Evolutionary conservation across 2,329 filamentous ascomycete species (phyloP).

Genomic region (Phaeosphaeriaceae sp.): DNA sequence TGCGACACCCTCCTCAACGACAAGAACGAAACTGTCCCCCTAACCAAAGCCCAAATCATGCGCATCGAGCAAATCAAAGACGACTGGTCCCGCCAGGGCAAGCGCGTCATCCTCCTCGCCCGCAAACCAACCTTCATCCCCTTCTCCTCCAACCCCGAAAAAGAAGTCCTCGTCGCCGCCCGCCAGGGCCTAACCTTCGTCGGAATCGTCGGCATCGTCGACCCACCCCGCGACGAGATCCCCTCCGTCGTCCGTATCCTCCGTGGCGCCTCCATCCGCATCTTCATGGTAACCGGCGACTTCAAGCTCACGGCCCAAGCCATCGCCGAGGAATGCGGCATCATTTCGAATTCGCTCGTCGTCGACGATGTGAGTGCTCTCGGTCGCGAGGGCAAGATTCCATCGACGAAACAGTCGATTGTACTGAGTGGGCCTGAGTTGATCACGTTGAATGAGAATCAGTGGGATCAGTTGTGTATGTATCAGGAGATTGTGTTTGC

Average conservation of each 20-base stretch:
- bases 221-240: constrained; percentile 66
- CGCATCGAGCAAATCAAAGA: constrained; percentile 68
- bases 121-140: constrained; percentile 60
- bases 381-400: constrained; percentile 39
- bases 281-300: constrained; percentile 84
- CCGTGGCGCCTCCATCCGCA: constrained; percentile 72
- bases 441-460: constrained; percentile 67
- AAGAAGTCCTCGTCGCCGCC: constrained; percentile 62
- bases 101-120: constrained; percentile 70
- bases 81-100: constrained; percentile 71
- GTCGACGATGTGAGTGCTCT: constrained; percentile 64
- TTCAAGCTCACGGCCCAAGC: constrained; percentile 76
- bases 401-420: constrained; percentile 32
- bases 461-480: constrained; percentile 70
- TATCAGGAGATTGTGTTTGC: constrained; percentile 80
- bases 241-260: constrained; percentile 66
- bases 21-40: constrained; percentile 58
- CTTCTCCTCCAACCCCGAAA: constrained; percentile 60
- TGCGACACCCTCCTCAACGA: constrained; percentile 64
- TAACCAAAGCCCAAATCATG: constrained; percentile 56
- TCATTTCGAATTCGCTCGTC: constrained; percentile 62
- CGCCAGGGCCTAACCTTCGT: constrained; percentile 58
- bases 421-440: constrained; percentile 58
- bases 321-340: constrained; percentile 75
- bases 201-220: constrained; percentile 65